Base-by-base conservation (phyloP, 371 early-diverging fungal species). In the Mucor piriformis region DNA sequence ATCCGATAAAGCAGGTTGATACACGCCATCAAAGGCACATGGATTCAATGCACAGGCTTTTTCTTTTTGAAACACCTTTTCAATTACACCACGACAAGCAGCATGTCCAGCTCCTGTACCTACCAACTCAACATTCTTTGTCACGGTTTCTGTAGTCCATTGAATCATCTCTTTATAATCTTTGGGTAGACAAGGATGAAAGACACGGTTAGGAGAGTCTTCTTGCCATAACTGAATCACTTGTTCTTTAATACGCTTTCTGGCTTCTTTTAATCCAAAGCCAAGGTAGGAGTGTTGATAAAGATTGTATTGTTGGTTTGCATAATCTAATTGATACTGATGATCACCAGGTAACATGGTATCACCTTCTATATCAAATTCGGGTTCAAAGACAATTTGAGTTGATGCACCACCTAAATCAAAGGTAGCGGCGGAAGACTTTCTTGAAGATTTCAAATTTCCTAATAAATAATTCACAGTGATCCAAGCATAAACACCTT, bases 401-500 rank as follows among this genome's bases (percentile, higher is more conserved):
- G 96, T 95, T 2, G 94, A 93, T 2, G 92, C 98, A 54, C 98
- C 98, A 34, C 98, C 98, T 54, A 98, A 77, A 74, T 98, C 98
- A 80, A 98, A 88, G n/a, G 95, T 87, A 3, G 94, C 97, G 2
- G 89, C 95, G 2, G 95, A 95, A 3, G 83, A 67, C 16, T 67
- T 77, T 34, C 61, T 64, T 23, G 64, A n/a, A n/a, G n/a, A 53
- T 7, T 79, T 71, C 25, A 90, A 57, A 18, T 78, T 81, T 2
- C 75, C 74, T 24, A 95, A 77, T n/a, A 98, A 77, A 64, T 92
- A 97, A 69, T 98, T 98, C 46, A 97, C 94, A 0, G 97, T 97
- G 54, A 98, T 92, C 98, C 98, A 98, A n/a, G 97, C 97, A 79
- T 84, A 98, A 6, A 97, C 91, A 38, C 95, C 98, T 84, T 98